These are phyloP conservation scores for Collybiopsis luxurians DNA, from an alignment of 768 basidiomycete species.

Conservation along the genomic window DNA sequence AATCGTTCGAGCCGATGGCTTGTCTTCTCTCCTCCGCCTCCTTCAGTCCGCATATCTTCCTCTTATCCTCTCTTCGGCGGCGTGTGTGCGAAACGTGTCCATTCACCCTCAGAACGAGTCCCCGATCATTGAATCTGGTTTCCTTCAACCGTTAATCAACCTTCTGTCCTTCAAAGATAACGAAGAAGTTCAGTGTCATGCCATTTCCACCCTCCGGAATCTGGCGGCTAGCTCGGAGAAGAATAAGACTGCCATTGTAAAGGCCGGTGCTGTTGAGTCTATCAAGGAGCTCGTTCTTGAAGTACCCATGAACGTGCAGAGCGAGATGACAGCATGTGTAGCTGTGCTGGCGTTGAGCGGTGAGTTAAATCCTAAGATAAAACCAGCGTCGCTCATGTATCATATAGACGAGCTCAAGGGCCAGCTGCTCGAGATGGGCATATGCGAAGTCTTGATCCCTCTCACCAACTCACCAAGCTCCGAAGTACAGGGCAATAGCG, in stretches of 20 bases:
- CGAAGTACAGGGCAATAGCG: slow-evolving; percentile 98
- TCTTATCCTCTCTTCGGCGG: slow-evolving; percentile 95
- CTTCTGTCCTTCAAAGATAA: slow-evolving; percentile 98
- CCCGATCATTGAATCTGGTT: slow-evolving; percentile 98
- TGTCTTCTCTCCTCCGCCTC: slow-evolving; percentile 88
- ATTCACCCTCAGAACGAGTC: slow-evolving; percentile 99
- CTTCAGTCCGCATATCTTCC: slow-evolving; percentile 97
- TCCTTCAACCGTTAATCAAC: slow-evolving; percentile 93
- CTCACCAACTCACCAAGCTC: slow-evolving; percentile 94
- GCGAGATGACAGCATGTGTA: slow-evolving; percentile 99
- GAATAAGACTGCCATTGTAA: slow-evolving; percentile 97
- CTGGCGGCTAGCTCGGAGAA: slow-evolving; percentile 96
- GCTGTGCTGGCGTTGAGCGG: slow-evolving; percentile 95
- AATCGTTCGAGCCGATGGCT: slow-evolving; percentile 94
- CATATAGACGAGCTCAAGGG: slow-evolving; percentile 90
- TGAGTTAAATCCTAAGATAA: slow-evolving; percentile 33
- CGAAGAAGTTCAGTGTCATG: slow-evolving; percentile 99
- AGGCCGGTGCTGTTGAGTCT: slow-evolving; percentile 93
- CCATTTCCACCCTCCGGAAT: slow-evolving; percentile 95
- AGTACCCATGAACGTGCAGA: slow-evolving; percentile 95
- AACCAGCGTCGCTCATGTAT: not conserved
- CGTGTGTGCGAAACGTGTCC: slow-evolving; percentile 98
- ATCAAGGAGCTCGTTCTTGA: slow-evolving; percentile 96
- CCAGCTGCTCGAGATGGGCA: slow-evolving; percentile 95
- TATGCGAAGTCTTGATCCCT: slow-evolving; percentile 96